Percentiles rank a stretch among this genome's conserved stretches.
Conservation (phyloP, 2,329 filamentous ascomycete species). For the Graphilbum fragrans region DNA sequence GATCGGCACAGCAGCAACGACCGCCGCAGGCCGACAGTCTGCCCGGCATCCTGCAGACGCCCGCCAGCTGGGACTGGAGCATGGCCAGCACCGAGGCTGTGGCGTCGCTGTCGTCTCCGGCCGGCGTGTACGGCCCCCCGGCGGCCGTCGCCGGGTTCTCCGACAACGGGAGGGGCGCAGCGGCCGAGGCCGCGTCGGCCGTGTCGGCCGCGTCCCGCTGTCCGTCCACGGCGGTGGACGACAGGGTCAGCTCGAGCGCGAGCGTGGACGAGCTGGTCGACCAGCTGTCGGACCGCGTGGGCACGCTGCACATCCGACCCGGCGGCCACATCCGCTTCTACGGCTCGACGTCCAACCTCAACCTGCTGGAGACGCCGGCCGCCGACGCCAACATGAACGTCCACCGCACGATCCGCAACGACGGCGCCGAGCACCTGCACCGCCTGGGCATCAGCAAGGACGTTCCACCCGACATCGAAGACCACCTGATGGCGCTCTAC, state of each 20-base stretch:
- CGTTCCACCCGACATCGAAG: slow-evolving; percentile 25
- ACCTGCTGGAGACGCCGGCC: slow-evolving; percentile 25
- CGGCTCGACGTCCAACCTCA: slow-evolving; percentile 30
- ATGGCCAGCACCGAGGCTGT: too few species aligned
- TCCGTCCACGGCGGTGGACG: neutral
- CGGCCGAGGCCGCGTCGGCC: too few species aligned
- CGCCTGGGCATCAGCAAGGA: slow-evolving; percentile 23
- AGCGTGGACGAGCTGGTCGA: slow-evolving; percentile 24
- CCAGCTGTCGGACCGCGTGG: slow-evolving; percentile 28
- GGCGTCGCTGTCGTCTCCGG: too few species aligned
- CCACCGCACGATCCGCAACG: slow-evolving; percentile 16
- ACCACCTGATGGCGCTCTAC: slow-evolving; percentile 30
- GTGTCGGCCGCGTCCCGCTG: too few species aligned
- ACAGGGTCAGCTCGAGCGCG: slow-evolving; percentile 9
- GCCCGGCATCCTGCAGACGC: too few species aligned
- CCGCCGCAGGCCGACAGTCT: too few species aligned
- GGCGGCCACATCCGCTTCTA: slow-evolving; percentile 30
- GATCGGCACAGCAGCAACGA: too few species aligned
- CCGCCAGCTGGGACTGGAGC: too few species aligned
- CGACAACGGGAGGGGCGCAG: too few species aligned
- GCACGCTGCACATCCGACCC: slow-evolving; percentile 26
- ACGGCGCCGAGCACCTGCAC: slow-evolving; percentile 5
- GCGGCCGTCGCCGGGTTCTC: too few species aligned
- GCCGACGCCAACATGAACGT: slow-evolving; percentile 17
- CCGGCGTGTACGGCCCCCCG: too few species aligned